Evolutionary conservation across 805 yeast genomes (phyloP).

Genomic region (Yamadazyma insecticola): DNA sequence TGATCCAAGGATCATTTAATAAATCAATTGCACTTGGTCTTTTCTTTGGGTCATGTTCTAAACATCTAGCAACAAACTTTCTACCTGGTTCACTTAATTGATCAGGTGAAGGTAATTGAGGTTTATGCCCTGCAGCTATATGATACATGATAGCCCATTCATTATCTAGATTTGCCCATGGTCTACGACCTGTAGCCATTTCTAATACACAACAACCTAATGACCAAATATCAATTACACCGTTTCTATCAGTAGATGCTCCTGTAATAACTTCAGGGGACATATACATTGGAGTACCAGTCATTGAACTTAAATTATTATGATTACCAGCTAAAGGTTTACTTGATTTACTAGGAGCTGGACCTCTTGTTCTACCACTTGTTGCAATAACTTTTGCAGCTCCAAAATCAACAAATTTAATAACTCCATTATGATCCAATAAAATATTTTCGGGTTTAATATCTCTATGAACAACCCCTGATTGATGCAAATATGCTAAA

Average conservation of each 20-base stretch:
- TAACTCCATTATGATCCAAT: slow-evolving; percentile 85
- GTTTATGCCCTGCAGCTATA: slow-evolving; percentile 92
- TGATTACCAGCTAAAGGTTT: slow-evolving; percentile 10
- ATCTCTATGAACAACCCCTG: slow-evolving; percentile 95
- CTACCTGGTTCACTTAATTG: slow-evolving; percentile 75
- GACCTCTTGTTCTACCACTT: slow-evolving; percentile 42
- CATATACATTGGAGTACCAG: slow-evolving; percentile 99
- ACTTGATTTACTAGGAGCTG: slow-evolving; percentile 11
- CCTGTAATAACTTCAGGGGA: slow-evolving; percentile 96
- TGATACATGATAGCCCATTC: slow-evolving; percentile 99
- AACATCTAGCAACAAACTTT: slow-evolving; percentile 65
- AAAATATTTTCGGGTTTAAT: slow-evolving; percentile 93
- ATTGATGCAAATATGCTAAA: slow-evolving; percentile 86
- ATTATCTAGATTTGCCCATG: slow-evolving; percentile 94
- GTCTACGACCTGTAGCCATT: slow-evolving; percentile 94
- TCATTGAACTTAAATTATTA: slow-evolving; percentile 46
- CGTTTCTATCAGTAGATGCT: slow-evolving; percentile 50
- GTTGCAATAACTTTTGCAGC: slow-evolving; percentile 88
- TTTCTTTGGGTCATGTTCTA: slow-evolving; percentile 76
- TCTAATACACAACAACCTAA: slow-evolving; percentile 93
- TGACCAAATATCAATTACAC: slow-evolving; percentile 89
- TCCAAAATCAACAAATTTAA: slow-evolving; percentile 95
- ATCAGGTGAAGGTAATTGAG: slow-evolving; percentile 74
- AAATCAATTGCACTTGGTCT: slow-evolving; percentile 84
- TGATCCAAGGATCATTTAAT: slow-evolving; percentile 86